Evolutionary conservation across 2,329 filamentous ascomycete species (phyloP).

Genomic region (Chaetomiaceae sp.): DNA sequence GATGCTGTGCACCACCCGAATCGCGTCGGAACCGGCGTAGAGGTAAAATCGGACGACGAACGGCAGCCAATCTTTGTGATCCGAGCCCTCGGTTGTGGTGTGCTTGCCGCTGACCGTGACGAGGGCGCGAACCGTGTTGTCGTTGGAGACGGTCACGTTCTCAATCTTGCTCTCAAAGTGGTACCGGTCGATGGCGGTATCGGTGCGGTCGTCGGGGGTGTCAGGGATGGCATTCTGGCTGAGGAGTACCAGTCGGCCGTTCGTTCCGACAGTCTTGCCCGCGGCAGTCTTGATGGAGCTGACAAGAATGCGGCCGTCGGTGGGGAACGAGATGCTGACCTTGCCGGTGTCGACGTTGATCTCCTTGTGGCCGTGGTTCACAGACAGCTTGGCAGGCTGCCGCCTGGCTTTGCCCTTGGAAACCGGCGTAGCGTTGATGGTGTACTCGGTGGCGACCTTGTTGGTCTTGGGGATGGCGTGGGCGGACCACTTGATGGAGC

Average conservation of each 20-base stretch:
- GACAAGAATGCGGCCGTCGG: slow-evolving; percentile 38
- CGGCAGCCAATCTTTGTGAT: slow-evolving; percentile 47
- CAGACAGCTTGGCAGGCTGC: slow-evolving; percentile 10
- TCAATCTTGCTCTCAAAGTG: slow-evolving; percentile 48
- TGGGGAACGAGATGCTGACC: slow-evolving; percentile 40
- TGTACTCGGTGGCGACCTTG: slow-evolving; percentile 39
- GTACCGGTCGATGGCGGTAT: slow-evolving; percentile 37
- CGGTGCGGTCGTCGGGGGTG: slow-evolving; percentile 36
- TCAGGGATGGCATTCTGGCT: slow-evolving; percentile 46
- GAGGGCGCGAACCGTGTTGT: slow-evolving; percentile 40
- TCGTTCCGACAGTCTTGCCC: slow-evolving; percentile 41
- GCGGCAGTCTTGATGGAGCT: slow-evolving; percentile 36
- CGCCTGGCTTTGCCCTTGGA: neutral
- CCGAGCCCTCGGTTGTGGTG: slow-evolving; percentile 28
- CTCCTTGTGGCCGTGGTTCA: slow-evolving; percentile 30
- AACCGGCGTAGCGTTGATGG: slow-evolving; percentile 32
- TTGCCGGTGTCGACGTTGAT: slow-evolving; percentile 44
- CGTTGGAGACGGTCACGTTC: slow-evolving; percentile 45
- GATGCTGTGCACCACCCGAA: slow-evolving; percentile 53
- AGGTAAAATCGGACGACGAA: slow-evolving; percentile 55
- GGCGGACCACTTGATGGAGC: slow-evolving; percentile 58
- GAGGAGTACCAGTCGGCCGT: slow-evolving; percentile 49
- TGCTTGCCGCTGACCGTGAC: slow-evolving; percentile 43
- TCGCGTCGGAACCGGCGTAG: slow-evolving; percentile 52
- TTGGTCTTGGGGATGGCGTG: slow-evolving; percentile 49